Evolutionary conservation across 1,284 basidiomycete species (phyloP), one percentile per base, ranked within the genome.

Genomic region (Heterobasidion occidentale): DNA sequence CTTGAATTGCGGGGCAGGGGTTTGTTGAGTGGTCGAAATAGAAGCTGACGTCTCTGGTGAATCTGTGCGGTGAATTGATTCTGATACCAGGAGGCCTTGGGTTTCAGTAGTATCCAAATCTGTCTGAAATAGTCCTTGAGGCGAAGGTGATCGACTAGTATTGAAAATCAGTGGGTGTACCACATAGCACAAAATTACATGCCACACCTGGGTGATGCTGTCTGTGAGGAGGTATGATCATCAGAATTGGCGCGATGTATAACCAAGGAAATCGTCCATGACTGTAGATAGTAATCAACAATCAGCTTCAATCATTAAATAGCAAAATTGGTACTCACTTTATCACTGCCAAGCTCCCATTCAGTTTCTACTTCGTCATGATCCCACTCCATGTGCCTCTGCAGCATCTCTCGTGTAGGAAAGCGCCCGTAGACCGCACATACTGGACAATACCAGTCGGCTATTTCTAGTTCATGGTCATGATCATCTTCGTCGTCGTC

Each of bases 391-490:
- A 89, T 60, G 65, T 90, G 87, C 33, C 67, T 74, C 36, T 69
- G 65, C 1, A 89, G 68, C 71, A 82, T 77, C 17, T 70, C 73
- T 27, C 69, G 71, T 12, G 76, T 81, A 6, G 63, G 57, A 52
- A 90, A 80, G 0, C 58, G 61, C 7, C 73, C 73, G 51, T 83
- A 74, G 3, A 84, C 62, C 49, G 75, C 70, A 63, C 87, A 90
- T 15, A 89, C 59, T 0, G 87, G 86, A 63, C 87, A 90, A 36
- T 66, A 55, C 79, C 82, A 86, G 3, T 67, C 59, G 15, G 58
- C 58, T 62, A 70, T 61, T 19, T 42, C 1, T 58, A 62, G 2
- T 57, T 54, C 54, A 57, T 62, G 51, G 59, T 60, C 54, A 57
- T 62, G 51, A 59, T 60, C 54, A 36, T 56, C 59, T 8, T 56